Conservation (phyloP, 495 filamentous ascomycete species). For the Tuber indicum region DNA sequence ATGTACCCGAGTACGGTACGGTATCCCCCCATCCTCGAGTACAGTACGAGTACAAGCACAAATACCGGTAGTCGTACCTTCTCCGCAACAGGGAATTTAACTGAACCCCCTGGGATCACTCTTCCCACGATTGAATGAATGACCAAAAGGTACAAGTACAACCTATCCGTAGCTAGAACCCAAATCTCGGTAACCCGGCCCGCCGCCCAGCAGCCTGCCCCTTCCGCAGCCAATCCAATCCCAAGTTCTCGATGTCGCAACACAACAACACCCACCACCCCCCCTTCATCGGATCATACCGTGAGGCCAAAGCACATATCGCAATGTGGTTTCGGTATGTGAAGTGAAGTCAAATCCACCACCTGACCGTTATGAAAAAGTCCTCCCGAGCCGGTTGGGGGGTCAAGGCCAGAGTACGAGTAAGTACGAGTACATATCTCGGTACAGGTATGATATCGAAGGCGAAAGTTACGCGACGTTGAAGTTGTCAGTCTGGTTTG, state of each 20-base stretch:
- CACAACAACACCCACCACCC: background rate
- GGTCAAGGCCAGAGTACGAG: background rate
- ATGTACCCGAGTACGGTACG: too few relatives aligned
- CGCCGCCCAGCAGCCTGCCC: background rate
- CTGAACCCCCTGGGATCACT: background rate
- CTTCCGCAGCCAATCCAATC: background rate
- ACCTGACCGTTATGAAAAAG: background rate
- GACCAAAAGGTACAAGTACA: background rate
- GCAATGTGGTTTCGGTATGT: background rate
- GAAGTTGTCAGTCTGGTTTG: conserved; percentile 2
- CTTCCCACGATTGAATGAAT: background rate
- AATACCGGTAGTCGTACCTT: background rate
- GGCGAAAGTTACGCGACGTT: background rate
- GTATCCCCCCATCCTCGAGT: background rate
- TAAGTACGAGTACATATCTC: background rate
- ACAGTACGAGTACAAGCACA: background rate
- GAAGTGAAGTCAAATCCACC: background rate
- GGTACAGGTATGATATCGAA: background rate
- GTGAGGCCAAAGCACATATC: background rate
- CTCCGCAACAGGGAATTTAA: background rate
- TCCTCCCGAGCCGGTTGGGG: background rate
- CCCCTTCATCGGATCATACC: background rate
- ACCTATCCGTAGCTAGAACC: background rate
- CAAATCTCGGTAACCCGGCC: background rate
- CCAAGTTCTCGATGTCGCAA: background rate